Evolutionary conservation across 805 yeast genomes (phyloP).

Genomic region (Metschnikowia lachancei): DNA sequence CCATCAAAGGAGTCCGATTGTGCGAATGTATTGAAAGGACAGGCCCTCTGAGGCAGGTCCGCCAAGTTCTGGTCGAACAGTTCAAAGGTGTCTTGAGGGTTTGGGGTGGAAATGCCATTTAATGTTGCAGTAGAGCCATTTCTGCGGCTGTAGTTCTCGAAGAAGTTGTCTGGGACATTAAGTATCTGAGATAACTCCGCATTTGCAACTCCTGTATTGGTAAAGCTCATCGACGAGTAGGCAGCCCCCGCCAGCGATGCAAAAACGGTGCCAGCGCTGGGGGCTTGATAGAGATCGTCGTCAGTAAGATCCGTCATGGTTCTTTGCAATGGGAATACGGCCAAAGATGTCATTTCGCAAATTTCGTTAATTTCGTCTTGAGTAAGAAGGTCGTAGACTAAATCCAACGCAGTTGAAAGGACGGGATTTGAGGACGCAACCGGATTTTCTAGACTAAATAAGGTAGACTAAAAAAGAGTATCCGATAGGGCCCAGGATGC

Average conservation of each 20-base stretch:
- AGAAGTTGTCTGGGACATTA: conserved; percentile 32
- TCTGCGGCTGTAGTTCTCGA: conserved; percentile 24
- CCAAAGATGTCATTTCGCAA: conserved; percentile 44
- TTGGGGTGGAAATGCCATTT: conserved; percentile 20
- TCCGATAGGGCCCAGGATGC: conserved; percentile 4
- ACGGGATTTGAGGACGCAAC: not conserved
- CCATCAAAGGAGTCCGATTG: conserved; percentile 32
- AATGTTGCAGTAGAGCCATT: conserved; percentile 17
- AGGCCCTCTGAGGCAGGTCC: conserved; percentile 13
- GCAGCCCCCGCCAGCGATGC: conserved; percentile 9
- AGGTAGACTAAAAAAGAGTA: not conserved
- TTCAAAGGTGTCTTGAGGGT: conserved; percentile 7
- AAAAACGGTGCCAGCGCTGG: conserved; percentile 7
- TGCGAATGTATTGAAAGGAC: conserved; percentile 42
- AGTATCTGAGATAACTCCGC: conserved; percentile 28
- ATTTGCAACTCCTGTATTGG: conserved; percentile 14
- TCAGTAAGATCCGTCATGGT: conserved; percentile 58
- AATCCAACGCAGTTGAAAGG: conserved; percentile 3
- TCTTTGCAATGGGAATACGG: conserved; percentile 52
- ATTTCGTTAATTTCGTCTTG: conserved; percentile 11
- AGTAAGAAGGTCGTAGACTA: not conserved
- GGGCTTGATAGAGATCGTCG: conserved; percentile 50
- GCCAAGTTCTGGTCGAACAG: conserved; percentile 11
- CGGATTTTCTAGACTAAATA: not conserved
- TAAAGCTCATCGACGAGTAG: conserved; percentile 13